These are phyloP conservation scores for Pseudogymnoascus sp. DNA, from an alignment of 2,329 filamentous ascomycete genomes.

Conservation along the genomic window DNA sequence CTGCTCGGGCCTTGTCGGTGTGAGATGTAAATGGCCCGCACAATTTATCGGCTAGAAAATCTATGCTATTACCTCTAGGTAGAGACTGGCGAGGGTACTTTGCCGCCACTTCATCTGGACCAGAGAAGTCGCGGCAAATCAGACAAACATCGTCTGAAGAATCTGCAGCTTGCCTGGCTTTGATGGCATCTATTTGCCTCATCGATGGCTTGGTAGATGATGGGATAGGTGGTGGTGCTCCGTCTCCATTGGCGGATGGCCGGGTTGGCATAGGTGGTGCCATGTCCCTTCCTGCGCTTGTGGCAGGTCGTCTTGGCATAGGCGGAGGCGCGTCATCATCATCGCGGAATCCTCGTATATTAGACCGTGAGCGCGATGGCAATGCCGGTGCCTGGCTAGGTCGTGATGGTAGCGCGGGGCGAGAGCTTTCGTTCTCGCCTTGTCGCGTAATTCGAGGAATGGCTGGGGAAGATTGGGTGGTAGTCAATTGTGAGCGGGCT, in stretches of 20 bases:
- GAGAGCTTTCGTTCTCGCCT: constrained; percentile 12
- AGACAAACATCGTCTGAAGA: constrained; percentile 51
- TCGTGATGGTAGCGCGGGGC: constrained; percentile 25
- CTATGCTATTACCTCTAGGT: constrained; percentile 52
- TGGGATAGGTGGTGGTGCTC: constrained; percentile 25
- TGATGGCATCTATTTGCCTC: constrained; percentile 43
- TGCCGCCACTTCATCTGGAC: constrained; percentile 68
- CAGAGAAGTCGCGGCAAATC: constrained; percentile 80
- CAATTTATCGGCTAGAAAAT: constrained; percentile 69
- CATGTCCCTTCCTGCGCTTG: background rate
- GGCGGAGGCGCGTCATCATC: background rate
- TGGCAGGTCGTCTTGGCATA: background rate
- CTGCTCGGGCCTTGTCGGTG: constrained; percentile 85
- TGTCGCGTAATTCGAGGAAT: constrained; percentile 25
- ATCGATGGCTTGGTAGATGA: constrained; percentile 27
- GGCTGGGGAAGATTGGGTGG: constrained; percentile 34
- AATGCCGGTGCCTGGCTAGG: constrained; percentile 13
- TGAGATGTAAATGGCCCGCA: constrained; percentile 71
- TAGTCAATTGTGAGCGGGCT: constrained; percentile 28
- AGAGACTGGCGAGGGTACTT: constrained; percentile 67
- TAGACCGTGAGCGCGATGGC: background rate
- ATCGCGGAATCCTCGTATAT: background rate
- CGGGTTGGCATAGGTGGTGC: background rate
- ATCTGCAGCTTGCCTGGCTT: constrained; percentile 14
- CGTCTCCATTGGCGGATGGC: constrained; percentile 14